A percentile compares a stretch with the other conserved stretches of the same genome.
phyloP scores from a whole-genome alignment of 208 protist genomes.

The Leishmania major region DNA sequence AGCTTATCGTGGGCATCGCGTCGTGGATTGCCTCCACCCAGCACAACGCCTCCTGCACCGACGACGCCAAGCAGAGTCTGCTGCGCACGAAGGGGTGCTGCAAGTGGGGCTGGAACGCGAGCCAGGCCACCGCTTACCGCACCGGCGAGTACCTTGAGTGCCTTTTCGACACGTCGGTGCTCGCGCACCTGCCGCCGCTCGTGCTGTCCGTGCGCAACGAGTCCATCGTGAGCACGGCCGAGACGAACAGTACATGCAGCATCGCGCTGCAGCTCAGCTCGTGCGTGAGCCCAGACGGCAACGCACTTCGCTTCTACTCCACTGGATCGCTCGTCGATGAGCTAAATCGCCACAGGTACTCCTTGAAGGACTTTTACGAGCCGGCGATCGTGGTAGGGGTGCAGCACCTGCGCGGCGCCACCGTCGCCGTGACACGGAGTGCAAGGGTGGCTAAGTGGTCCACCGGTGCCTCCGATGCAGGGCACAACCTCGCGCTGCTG shows the following conservation, averaged over 20 bases:
- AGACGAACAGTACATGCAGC: conserved; percentile 22
- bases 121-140: conserved; percentile 27
- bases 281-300: conserved; percentile 3
- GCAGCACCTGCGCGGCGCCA: conserved; percentile 46
- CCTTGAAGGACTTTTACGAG: conserved; percentile 17
- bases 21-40: conserved; percentile 35
- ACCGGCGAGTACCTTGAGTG: conserved; percentile 38
- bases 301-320: conserved; percentile 45
- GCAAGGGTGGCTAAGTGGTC: conserved; percentile 8
- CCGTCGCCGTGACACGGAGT: conserved; percentile 40
- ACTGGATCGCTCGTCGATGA: conserved; percentile 40
- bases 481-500: conserved; percentile 28
- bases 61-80: conserved; percentile 4
- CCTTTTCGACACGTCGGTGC: neutral
- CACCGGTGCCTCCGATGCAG: neutral
- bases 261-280: conserved; percentile 41
- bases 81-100: conserved; percentile 8
- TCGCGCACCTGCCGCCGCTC: conserved; percentile 37
- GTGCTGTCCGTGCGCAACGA: conserved; percentile 36
- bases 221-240: conserved; percentile 23
- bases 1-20: conserved; percentile 49
- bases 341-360: neutral
- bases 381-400: conserved; percentile 56
- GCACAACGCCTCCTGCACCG: neutral
- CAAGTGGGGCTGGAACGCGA: conserved; percentile 21